Evolutionary conservation across 129 eudicot genomes (phyloP), one percentile per base, ranked within the genome.

Genomic region (Escallonia rubra): DNA sequence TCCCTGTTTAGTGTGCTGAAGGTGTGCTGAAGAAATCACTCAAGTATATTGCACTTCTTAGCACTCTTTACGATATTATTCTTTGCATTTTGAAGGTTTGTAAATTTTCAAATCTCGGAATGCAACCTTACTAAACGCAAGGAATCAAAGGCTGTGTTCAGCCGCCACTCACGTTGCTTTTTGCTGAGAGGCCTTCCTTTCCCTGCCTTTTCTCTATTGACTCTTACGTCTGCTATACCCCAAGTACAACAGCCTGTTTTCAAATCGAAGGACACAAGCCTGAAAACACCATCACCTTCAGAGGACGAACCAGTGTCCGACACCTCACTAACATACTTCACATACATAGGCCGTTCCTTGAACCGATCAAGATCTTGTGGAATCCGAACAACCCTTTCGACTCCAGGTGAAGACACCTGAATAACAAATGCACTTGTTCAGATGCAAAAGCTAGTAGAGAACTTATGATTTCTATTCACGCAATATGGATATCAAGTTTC

Each of bases 351-450:
- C 57, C 92, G 84, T 7, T 89, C 96, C 79, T 89, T 89, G 69
- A 86, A 93, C 59, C 98, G 83, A 38, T 73, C 96, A 10, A 93
- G 82, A 57, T 89, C 98, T 70, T 88, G 76, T 43, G 98, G 98
- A 59, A 93, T 41, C 69, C 88, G 78, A 34, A 93, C 72, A 13
- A 89, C 78, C 76, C 98, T 86, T 66, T 93, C 95, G 43, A 86
- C 86, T 16, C 98, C 98, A 0, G 98, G 98, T 16, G 98, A 93
- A 66, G 98, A 93, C 39, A 93, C 98, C 98, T 91, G 78, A 70
- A 53, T 23, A 23, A 66, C 12, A 38, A 23, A 56, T 8, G 44
- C 51, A 9, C 34, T 7, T 45, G 2, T 66, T 51, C 15, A 4
- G 47, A 47, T 49, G 53, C 60, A 76, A 67, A 58, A 50, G 34